Evolutionary conservation across 371 early-diverging fungal genomes (phyloP), one percentile per base, ranked within the genome.

Genomic region (Syncephalastrum monosporum): DNA sequence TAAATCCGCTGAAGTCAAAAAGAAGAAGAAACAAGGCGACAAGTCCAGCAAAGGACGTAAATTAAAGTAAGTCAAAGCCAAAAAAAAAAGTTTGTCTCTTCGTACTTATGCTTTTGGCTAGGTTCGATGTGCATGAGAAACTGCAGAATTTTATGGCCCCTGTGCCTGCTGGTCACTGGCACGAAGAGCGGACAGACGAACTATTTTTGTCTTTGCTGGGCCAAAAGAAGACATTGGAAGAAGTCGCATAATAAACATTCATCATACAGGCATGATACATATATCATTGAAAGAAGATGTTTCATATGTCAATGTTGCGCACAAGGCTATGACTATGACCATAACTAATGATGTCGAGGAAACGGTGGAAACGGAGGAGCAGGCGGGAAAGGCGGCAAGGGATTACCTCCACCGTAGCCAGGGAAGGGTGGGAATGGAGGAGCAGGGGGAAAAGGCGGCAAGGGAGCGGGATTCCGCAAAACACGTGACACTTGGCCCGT

Each of bases 141-240:
- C 69, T 97, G 17, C 90, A 89, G 66, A 93, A 92, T 68, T 97
- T 95, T 70, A 97, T 97, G 97, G 92, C 91, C 5, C 94, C 98
- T 33, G 79, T 91, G 55, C 92, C 94, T 23, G 64, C 82, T 21
- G 92, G 91, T 15, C 77, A 83, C 5, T 96, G 97, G 97, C 94
- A 93, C 65, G 94, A 92, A 45, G 85, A 85, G 54, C 95, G 91
- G 93, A 75, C 85, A 1, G 90, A 91, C 44, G 96, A 96, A 72
- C 78, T 96, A 21, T 95, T 91, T 61, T 71, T 86, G 2, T 86
- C 89, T 14, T 71, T 96, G 59, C 82, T 96, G n/a, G 94, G 94
- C 15, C 82, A 86, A 59, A 74, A 72, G 60, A 55, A 64, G 49
- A 51, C 50, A 3, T 19, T 61, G n/a, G 64, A 55, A 16, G 61